Evolutionary conservation across 2,329 filamentous ascomycete genomes (phyloP).

Genomic region (Cercospora berteroae): DNA sequence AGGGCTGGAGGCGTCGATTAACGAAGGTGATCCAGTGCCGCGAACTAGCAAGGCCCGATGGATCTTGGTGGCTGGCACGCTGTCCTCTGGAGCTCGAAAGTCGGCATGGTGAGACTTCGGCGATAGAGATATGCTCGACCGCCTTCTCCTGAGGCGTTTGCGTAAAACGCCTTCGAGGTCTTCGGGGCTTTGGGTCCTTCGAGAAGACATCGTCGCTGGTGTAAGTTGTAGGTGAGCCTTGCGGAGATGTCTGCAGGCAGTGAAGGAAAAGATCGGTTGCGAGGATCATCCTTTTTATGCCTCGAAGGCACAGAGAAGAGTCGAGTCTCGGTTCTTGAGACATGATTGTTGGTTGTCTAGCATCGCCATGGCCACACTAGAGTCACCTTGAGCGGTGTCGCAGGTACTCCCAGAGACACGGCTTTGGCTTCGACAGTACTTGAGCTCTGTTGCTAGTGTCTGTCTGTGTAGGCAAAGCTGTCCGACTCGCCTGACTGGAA

Average conservation of each 20-base stretch:
- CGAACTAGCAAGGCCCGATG: not conserved
- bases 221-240: too few relatives aligned
- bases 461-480: not conserved
- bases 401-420: not conserved
- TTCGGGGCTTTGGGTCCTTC: not conserved
- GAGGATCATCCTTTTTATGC: not conserved
- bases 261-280: too few relatives aligned
- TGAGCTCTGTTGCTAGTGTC: not conserved
- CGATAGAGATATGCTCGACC: not conserved
- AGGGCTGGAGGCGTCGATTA: not conserved
- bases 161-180: not conserved
- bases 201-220: not conserved
- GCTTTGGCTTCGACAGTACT: not conserved
- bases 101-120: not conserved
- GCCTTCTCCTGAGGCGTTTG: not conserved
- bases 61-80: not conserved
- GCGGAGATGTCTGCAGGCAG: too few relatives aligned
- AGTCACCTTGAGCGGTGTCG: not conserved
- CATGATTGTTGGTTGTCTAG: not conserved
- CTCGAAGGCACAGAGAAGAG: not conserved
- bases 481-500: too few relatives aligned
- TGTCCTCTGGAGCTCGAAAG: not conserved
- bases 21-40: not conserved
- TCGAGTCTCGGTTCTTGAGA: not conserved
- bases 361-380: not conserved